Evolutionary conservation across 1,284 basidiomycete species (phyloP).

Genomic region (Sanghuangporus baumii): DNA sequence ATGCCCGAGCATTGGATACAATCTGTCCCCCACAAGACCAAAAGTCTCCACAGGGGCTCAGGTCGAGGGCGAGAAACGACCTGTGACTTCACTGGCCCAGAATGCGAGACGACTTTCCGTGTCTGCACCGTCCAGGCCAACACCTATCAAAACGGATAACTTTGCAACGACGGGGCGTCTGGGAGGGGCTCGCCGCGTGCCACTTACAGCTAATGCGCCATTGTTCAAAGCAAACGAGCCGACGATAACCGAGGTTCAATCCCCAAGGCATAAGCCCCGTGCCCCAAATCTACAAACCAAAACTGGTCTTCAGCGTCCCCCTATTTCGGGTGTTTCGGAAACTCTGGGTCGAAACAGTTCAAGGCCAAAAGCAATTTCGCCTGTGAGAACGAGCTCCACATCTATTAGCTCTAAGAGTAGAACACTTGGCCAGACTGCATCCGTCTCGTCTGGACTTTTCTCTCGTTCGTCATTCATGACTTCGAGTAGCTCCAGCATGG

Average conservation of each 20-base stretch:
- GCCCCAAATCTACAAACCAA: not conserved
- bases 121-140: not conserved
- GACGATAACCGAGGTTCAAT: not conserved
- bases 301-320: conserved; percentile 5
- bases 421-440: not conserved
- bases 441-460: not conserved
- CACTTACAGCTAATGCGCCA: conserved; percentile 7
- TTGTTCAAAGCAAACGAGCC: conserved; percentile 1
- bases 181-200: conserved; percentile 13
- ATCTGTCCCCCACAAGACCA: not conserved
- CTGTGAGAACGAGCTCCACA: not conserved
- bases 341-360: not conserved
- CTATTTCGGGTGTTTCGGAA: not conserved
- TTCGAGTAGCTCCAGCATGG: not conserved
- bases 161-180: not conserved
- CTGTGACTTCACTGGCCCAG: not conserved
- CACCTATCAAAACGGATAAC: not conserved
- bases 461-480: not conserved
- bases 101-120: conserved; percentile 1
- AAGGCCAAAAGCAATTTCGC: not conserved
- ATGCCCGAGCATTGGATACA: not conserved
- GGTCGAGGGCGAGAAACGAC: not conserved
- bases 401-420: not conserved
- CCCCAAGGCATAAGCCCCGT: not conserved
- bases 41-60: not conserved